phyloP scores from a whole-genome alignment of 495 filamentous ascomycete genomes.

The Cladorrhinum samala region DNA sequence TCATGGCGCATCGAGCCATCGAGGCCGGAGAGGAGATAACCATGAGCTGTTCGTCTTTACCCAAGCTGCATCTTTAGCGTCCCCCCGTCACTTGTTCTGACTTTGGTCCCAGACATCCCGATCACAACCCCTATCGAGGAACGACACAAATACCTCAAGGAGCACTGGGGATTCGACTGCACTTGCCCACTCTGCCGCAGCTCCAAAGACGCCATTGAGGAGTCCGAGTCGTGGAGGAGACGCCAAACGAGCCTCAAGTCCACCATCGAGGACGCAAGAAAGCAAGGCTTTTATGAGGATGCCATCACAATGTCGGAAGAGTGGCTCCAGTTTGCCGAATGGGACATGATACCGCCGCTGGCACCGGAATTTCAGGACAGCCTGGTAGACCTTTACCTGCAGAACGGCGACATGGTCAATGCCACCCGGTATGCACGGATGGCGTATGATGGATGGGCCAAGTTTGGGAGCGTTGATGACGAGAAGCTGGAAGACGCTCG shows the following conservation, averaged over 20 bases:
- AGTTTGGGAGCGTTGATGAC: conserved; percentile 32
- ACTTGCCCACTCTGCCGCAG: conserved; percentile 34
- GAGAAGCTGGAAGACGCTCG: conserved; percentile 24
- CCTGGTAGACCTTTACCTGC: conserved; percentile 30
- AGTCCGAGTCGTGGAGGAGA: conserved; percentile 29
- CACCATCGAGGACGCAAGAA: conserved; percentile 27
- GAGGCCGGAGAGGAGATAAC: conserved; percentile 35
- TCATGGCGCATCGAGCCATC: conserved; percentile 34
- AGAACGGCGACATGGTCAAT: conserved; percentile 27
- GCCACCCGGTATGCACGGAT: conserved; percentile 33
- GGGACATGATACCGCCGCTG: conserved; percentile 28
- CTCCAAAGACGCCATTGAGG: conserved; percentile 22
- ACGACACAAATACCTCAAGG: conserved; percentile 24
- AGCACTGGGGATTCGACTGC: conserved; percentile 37
- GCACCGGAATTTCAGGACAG: conserved; percentile 32
- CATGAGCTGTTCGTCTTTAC: conserved; percentile 34
- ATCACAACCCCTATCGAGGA: conserved; percentile 20
- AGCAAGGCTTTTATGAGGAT: conserved; percentile 26
- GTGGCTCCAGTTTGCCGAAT: conserved; percentile 26
- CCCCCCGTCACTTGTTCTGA: background rate
- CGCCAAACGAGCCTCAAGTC: conserved; percentile 29
- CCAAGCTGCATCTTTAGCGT: too few relatives aligned
- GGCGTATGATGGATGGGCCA: conserved; percentile 32
- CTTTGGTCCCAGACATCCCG: conserved; percentile 24
- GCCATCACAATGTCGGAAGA: conserved; percentile 32